phyloP scores from a whole-genome alignment of 2,329 filamentous ascomycete species.

The Plectosphaerella sp. region DNA sequence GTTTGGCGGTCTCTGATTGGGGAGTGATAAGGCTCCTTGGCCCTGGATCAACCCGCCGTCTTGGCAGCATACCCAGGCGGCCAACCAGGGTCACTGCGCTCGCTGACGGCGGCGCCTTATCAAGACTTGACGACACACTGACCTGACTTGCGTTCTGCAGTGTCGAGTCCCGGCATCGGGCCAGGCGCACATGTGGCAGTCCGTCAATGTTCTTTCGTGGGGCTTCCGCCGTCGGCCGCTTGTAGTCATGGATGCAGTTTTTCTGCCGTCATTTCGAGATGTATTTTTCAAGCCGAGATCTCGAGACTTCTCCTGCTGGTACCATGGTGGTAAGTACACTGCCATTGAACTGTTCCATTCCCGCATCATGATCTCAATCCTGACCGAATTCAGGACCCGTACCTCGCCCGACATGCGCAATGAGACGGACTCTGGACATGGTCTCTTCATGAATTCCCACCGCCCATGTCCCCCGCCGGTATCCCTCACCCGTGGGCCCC shows the following conservation, averaged over 20 bases:
- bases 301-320: no score
- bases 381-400: no score
- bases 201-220: background rate
- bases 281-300: no score
- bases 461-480: background rate
- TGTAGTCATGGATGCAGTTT: no score
- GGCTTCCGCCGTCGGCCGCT: background rate
- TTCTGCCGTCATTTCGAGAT: no score
- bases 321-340: no score
- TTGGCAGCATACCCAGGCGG: conserved; percentile 1
- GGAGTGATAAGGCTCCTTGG: conserved; percentile 5
- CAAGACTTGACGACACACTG: background rate
- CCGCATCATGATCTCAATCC: no score
- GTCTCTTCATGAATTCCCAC: no score
- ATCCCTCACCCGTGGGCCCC: no score
- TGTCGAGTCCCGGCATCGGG: background rate
- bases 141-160: background rate
- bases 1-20: conserved; percentile 19
- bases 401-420: no score
- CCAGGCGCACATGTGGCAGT: conserved; percentile 1
- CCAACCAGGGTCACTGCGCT: conserved; percentile 1
- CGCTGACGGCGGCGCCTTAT: background rate
- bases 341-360: no score
- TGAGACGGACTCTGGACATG: no score
- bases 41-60: conserved; percentile 7